A percentile compares a stretch with the other conserved stretches of the same genome.
phyloP scores from a whole-genome alignment of 768 basidiomycete species.

The Phaeolepiota aurea region DNA sequence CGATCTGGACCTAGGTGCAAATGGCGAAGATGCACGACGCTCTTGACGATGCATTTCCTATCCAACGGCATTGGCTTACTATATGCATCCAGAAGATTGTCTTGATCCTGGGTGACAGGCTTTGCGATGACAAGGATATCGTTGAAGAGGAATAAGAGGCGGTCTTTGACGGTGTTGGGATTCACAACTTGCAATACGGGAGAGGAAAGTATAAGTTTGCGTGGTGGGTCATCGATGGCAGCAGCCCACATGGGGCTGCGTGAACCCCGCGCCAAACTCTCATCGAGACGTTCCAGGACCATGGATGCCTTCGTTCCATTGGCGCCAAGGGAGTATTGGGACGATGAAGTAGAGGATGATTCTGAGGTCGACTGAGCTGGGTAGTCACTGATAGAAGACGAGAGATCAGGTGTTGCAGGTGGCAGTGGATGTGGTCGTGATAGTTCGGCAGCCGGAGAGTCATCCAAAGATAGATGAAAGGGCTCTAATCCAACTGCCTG shows the following conservation, averaged over 20 bases:
- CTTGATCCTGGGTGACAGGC: constrained; percentile 67
- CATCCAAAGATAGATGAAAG: constrained; percentile 12
- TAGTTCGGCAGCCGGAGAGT: constrained; percentile 29
- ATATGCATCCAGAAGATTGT: constrained; percentile 46
- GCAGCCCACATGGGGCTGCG: constrained; percentile 53
- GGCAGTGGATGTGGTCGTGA: constrained; percentile 49
- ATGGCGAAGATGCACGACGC: constrained; percentile 70
- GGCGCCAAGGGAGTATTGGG: constrained; percentile 46
- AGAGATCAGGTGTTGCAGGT: constrained; percentile 69
- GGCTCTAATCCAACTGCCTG: constrained; percentile 9
- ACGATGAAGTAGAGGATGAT: constrained; percentile 66
- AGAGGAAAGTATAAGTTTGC: constrained; percentile 76
- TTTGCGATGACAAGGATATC: constrained; percentile 93
- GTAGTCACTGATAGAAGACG: constrained; percentile 68
- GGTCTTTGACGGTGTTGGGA: constrained; percentile 88
- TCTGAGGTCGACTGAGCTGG: constrained; percentile 63
- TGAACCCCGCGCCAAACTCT: constrained; percentile 54
- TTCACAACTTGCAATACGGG: constrained; percentile 93
- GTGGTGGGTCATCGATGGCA: constrained; percentile 76
- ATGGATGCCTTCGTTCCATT: constrained; percentile 34
- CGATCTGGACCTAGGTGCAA: constrained; percentile 66
- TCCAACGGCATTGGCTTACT: constrained; percentile 52
- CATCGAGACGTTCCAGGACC: constrained; percentile 64
- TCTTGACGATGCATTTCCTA: constrained; percentile 82
- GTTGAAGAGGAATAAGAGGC: constrained; percentile 94